Evolutionary conservation across 306 rosid genomes (phyloP).

Genomic region (Cucurbita maxima): DNA sequence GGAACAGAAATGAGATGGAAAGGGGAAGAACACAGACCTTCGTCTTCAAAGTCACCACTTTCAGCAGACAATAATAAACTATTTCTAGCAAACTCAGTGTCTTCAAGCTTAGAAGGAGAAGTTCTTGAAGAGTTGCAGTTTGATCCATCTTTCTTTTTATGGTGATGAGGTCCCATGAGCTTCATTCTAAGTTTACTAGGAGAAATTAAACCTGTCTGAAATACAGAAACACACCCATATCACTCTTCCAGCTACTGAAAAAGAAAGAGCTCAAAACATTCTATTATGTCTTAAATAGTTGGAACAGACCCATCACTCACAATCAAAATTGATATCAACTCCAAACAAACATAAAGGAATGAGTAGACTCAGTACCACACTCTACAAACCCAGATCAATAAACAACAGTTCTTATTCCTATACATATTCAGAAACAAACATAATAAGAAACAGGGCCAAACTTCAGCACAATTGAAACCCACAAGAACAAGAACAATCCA

Average conservation of each 20-base stretch:
- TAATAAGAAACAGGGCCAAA: neutral
- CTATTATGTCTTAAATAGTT: neutral
- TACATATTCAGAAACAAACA: neutral
- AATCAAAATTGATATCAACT: neutral
- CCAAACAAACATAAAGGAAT: neutral
- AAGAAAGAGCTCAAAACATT: neutral
- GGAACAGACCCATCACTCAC: neutral
- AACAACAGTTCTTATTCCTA: neutral
- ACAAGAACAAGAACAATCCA: neutral
- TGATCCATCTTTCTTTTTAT: conserved; percentile 70
- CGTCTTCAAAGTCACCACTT: conserved; percentile 41
- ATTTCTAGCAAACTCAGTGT: conserved; percentile 51
- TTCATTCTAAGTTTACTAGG: conserved; percentile 93
- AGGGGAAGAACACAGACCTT: conserved; percentile 28
- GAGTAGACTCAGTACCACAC: neutral
- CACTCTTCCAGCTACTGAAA: neutral
- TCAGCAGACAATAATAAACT: conserved; percentile 38
- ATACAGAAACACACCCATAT: neutral
- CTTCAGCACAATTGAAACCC: neutral
- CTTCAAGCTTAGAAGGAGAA: conserved; percentile 69
- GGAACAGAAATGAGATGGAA: neutral
- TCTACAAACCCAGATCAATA: neutral
- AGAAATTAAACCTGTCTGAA: conserved; percentile 84
- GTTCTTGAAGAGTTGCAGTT: conserved; percentile 83
- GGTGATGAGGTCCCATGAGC: conserved; percentile 60